These are phyloP conservation scores for Persicaria maculosa DNA, from an alignment of 148 eudicot species.

Conservation along the genomic window DNA sequence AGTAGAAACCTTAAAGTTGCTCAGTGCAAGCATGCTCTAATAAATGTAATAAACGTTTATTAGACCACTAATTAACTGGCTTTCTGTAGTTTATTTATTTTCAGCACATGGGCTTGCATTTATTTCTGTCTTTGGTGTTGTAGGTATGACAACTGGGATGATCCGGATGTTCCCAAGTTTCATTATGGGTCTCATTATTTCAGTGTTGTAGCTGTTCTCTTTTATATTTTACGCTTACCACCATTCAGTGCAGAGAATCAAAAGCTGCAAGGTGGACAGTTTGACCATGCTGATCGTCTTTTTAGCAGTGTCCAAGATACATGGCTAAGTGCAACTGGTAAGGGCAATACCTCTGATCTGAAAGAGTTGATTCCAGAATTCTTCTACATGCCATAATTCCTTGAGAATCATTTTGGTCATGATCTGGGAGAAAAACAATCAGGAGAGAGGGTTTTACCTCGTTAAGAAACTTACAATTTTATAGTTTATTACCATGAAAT, in stretches of 20 bases:
- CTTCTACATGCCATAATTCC: slow-evolving; percentile 93
- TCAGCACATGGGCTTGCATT: not conserved
- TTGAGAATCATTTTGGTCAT: slow-evolving; percentile 78
- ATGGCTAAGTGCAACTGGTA: slow-evolving; percentile 97
- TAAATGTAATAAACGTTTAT: too few species aligned
- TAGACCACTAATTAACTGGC: too few species aligned
- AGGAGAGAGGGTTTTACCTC: slow-evolving; percentile 63
- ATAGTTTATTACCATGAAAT: not conserved
- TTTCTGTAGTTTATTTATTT: slow-evolving; percentile 3
- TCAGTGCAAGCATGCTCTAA: too few species aligned
- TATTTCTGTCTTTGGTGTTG: not conserved
- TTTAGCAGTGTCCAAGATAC: slow-evolving; percentile 82
- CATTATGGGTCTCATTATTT: slow-evolving; percentile 99
- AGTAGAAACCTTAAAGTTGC: too few species aligned
- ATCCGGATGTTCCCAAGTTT: slow-evolving; percentile 96
- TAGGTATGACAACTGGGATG: slow-evolving; percentile 99
- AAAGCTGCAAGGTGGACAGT: slow-evolving; percentile 98
- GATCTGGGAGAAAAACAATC: slow-evolving; percentile 98
- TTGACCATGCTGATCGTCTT: slow-evolving; percentile 99
- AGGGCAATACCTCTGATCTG: slow-evolving; percentile 95
- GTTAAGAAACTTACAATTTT: not conserved
- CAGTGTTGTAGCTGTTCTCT: slow-evolving; percentile 96
- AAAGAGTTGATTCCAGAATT: slow-evolving; percentile 98
- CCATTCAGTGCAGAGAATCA: slow-evolving; percentile 89
- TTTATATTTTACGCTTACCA: slow-evolving; percentile 86